phyloP scores from a whole-genome alignment of 2,329 filamentous ascomycete genomes.

The Trichoderma afroharzianum region DNA sequence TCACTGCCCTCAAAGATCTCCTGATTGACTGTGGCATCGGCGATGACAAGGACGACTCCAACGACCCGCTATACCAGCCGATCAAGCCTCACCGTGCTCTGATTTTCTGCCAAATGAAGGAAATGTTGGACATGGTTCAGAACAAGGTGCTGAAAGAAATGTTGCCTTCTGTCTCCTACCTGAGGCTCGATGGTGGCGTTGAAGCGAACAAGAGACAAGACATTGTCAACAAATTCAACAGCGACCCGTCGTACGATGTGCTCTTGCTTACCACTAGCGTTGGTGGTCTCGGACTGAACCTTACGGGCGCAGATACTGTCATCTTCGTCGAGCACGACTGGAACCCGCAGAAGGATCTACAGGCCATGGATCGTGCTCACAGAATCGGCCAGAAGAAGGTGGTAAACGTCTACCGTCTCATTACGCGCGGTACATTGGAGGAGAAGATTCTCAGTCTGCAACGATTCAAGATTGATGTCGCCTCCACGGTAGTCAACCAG shows the following conservation, averaged over 20 bases:
- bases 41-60: constrained; percentile 60
- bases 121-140: constrained; percentile 99
- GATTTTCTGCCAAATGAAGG: constrained; percentile 99
- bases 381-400: constrained; percentile 99
- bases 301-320: constrained; percentile 96
- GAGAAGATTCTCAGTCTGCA: constrained; percentile 98
- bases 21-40: constrained; percentile 99
- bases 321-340: constrained; percentile 99
- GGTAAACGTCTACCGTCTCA: constrained; percentile 95
- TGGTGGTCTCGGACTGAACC: constrained; percentile 87
- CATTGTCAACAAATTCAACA: constrained; percentile 98
- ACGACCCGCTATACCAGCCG: constrained; percentile 65
- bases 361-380: constrained; percentile 98
- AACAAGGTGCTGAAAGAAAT: constrained; percentile 86
- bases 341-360: constrained; percentile 98
- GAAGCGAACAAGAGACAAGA: constrained; percentile 92
- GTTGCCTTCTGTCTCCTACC: constrained; percentile 86
- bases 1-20: constrained; percentile 83
- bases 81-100: constrained; percentile 95
- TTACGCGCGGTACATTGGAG: constrained; percentile 91
- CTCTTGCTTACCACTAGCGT: constrained; percentile 92
- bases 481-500: constrained; percentile 96
- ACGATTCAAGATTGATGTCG: constrained; percentile 99
- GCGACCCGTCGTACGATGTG: constrained; percentile 93
- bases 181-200: constrained; percentile 90